Evolutionary conservation across 164 flowering plant species (phyloP), one percentile per base, ranked within the genome.

Genomic region (Chloranthus sessilifolius): DNA sequence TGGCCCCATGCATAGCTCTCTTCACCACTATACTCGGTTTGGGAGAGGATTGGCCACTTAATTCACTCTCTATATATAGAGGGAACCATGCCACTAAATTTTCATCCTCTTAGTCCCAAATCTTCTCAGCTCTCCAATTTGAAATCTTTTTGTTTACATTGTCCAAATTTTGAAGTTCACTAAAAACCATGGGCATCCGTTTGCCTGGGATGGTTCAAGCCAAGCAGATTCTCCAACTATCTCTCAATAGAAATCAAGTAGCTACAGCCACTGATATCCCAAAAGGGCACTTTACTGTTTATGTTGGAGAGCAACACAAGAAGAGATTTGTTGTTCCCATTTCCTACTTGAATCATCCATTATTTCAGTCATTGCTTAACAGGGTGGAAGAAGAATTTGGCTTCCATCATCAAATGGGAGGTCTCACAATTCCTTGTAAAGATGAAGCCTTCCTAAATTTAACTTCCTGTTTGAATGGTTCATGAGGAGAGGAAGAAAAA

Each of bases 261-360:
- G n/a, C n/a, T 26, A 3, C 23, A 7, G 48, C 48, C 26, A 14
- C 48, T 8, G 47, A 52, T 27, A 47, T 52, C 7, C 56, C 47
- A n/a, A 52, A 38, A 35, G 56, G 56, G 21, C 56, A 52, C 35
- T 52, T 52, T 39, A 47, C 47, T 12, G 56, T 52, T 8, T 52
- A 52, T 25, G 56, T 52, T 11, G 56, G 56, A 5, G 24, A 52
- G 27, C 39, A n/a, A n/a, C n/a, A 40, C 25, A 46, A 35, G 37
- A 51, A 35, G 24, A n/a, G 55, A 4, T 51, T 51, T 37, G 55
- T 51, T 17, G 43, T 51, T 10, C 55, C 55, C 2, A n/a, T 35
- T 5, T 36, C 55, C 17, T 34, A 33, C 29, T 22, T 51, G 55
- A 51, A 37, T 30, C 19, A 23, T 14, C 43, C 55, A 11, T 16